Evolutionary conservation across 331 rosid species (phyloP).

Genomic region (Pyrus hybrid): DNA sequence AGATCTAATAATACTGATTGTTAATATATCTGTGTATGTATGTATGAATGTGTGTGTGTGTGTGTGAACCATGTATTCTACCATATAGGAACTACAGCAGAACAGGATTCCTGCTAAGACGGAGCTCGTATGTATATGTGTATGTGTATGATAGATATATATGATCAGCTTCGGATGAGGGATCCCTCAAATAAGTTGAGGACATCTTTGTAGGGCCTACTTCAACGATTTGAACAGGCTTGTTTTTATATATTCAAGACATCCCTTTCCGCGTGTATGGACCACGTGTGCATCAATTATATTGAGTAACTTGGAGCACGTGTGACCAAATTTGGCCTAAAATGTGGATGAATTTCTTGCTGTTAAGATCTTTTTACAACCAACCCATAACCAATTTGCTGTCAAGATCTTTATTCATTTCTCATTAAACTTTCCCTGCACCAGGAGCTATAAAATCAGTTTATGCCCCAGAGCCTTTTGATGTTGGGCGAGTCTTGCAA

Average conservation of each 20-base stretch:
- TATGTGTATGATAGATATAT: no score
- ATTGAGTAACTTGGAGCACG: neutral
- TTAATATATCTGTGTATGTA: neutral
- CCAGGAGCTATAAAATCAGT: constrained; percentile 79
- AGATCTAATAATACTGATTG: neutral
- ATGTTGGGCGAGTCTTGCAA: constrained; percentile 71
- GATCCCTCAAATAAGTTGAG: no score
- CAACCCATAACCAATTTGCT: neutral
- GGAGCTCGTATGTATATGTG: no score
- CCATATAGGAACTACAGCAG: no score
- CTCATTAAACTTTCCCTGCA: constrained; percentile 4
- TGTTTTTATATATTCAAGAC: neutral
- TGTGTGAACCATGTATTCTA: no score
- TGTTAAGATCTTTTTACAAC: neutral
- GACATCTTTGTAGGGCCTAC: no score
- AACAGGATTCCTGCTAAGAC: no score
- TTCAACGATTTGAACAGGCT: no score
- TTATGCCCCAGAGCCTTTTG: constrained; percentile 86
- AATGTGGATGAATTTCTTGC: neutral
- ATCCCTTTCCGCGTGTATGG: neutral
- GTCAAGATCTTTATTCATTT: neutral
- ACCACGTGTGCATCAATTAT: neutral
- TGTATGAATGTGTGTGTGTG: no score
- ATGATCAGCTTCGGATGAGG: no score
- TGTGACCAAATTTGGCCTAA: neutral